These are phyloP conservation scores for Erodium texanum DNA, from an alignment of 441 rosid genomes.

Conservation along the genomic window DNA sequence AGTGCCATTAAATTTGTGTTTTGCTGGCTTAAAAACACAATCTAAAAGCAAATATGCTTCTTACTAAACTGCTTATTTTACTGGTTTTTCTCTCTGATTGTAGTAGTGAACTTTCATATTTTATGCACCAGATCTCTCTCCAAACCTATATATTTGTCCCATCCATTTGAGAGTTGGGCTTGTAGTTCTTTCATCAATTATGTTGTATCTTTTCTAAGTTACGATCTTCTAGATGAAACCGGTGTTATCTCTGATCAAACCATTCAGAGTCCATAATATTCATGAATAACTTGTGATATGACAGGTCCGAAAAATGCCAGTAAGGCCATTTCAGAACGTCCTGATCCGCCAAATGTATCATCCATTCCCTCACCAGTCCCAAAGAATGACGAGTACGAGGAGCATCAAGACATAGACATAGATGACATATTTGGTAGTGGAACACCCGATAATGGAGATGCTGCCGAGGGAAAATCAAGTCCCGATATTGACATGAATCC, in stretches of 20 bases:
- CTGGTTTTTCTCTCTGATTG: background rate
- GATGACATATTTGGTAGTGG: conserved; percentile 54
- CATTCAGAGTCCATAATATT: background rate
- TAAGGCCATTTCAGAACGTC: conserved; percentile 26
- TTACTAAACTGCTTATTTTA: background rate
- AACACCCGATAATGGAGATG: conserved; percentile 37
- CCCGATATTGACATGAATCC: conserved; percentile 22
- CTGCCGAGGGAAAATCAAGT: conserved; percentile 24
- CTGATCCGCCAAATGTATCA: conserved; percentile 24
- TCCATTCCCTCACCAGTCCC: conserved; percentile 27
- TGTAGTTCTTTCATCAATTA: background rate
- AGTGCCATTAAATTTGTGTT: background rate
- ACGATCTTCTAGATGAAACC: background rate
- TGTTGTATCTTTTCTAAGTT: background rate
- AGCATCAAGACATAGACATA: conserved; percentile 51
- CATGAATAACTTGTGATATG: background rate
- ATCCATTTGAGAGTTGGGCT: background rate
- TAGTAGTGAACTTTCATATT: background rate
- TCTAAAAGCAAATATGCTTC: background rate
- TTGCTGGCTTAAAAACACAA: background rate
- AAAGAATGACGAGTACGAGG: conserved; percentile 48
- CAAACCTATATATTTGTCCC: background rate
- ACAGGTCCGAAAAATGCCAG: conserved; percentile 27
- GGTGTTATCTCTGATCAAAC: background rate
- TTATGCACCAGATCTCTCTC: background rate